Base-by-base conservation (phyloP, 148 eudicot genomes). In the Amaranthus cruentus region DNA sequence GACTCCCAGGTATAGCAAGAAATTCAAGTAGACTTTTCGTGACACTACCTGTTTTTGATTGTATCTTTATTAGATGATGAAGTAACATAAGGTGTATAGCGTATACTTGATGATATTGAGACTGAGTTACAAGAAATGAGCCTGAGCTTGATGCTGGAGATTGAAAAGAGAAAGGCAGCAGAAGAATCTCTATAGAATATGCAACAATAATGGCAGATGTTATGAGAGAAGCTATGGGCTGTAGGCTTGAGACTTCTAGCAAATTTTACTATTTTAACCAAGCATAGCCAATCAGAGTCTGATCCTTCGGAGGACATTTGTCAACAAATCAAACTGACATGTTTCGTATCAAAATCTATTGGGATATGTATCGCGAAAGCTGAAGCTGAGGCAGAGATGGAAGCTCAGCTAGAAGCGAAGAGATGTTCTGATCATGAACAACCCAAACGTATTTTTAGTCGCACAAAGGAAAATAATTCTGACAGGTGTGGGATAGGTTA, bases 361-460 rank as follows among this genome's bases (percentile, higher is more conserved):
- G 98, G 97, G 69, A 87, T 78, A 79, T 97, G 85, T 73, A 80
- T 61, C 60, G 91, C 93, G 70, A 91, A 82, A 77, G 96, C 91
- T 72, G 96, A 94, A 83, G 85, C 77, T 74, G 96, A 88, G 84
- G 85, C 75, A 69, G 95, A 88, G 71, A 87, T 94, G 88, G 92
- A 88, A 79, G 88, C 90, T 63, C 91, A 83, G 73, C 52, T 94
- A 65, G 87, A 94, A 74, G 71, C 58, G n/a, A 94, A 94, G 86
- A 89, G 38, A 28, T 28, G 38, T 28, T 28, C n/a, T n/a, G n/a
- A n/a, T n/a, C n/a, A n/a, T n/a, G n/a, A n/a, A n/a, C n/a, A n/a
- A n/a, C n/a, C n/a, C n/a, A n/a, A n/a, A n/a, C n/a, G n/a, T n/a
- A n/a, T 28, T 28, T 28, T 28, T 28, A 28, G 38, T 28, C 38